Evolutionary conservation across 2,329 filamentous ascomycete genomes (phyloP).

Genomic region (Penicillium sp.): DNA sequence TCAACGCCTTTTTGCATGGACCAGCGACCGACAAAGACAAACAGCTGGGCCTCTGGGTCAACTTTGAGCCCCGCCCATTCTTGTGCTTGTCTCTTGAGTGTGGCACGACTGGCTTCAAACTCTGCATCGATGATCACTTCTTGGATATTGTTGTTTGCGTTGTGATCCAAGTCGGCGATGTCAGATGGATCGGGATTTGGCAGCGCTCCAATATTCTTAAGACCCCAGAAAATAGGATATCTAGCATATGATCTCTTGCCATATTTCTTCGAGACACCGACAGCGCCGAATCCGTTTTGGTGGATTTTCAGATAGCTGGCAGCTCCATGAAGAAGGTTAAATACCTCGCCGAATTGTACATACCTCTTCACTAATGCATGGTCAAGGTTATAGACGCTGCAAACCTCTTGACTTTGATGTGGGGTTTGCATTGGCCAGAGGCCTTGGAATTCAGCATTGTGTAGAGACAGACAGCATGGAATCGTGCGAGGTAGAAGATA

Average conservation of each 20-base stretch:
- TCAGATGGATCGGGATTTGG: conserved; percentile 67
- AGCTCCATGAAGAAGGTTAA: conserved; percentile 66
- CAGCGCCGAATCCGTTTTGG: conserved; percentile 66
- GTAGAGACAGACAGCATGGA: conserved; percentile 62
- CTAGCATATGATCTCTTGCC: conserved; percentile 65
- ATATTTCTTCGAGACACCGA: conserved; percentile 68
- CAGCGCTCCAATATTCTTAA: conserved; percentile 61
- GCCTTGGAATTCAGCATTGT: conserved; percentile 70
- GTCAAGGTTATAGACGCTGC: conserved; percentile 62
- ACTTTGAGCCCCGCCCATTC: conserved; percentile 66
- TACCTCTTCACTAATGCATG: conserved; percentile 64
- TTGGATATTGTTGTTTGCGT: conserved; percentile 55
- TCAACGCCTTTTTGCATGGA: conserved; percentile 69
- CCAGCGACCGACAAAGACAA: conserved; percentile 69
- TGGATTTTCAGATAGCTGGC: conserved; percentile 65
- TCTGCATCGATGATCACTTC: conserved; percentile 55
- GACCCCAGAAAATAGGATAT: conserved; percentile 69
- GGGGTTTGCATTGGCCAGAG: conserved; percentile 66
- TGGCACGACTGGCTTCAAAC: conserved; percentile 56
- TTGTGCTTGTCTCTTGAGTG: conserved; percentile 61
- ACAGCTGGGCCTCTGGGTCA: conserved; percentile 62
- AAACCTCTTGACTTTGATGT: conserved; percentile 62
- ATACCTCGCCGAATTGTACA: conserved; percentile 67
- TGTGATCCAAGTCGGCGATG: conserved; percentile 61
- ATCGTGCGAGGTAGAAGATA: conserved; percentile 64